These are phyloP conservation scores for Pestalotiopsis sp. DNA, from an alignment of 2,329 filamentous ascomycete species.

Conservation along the genomic window DNA sequence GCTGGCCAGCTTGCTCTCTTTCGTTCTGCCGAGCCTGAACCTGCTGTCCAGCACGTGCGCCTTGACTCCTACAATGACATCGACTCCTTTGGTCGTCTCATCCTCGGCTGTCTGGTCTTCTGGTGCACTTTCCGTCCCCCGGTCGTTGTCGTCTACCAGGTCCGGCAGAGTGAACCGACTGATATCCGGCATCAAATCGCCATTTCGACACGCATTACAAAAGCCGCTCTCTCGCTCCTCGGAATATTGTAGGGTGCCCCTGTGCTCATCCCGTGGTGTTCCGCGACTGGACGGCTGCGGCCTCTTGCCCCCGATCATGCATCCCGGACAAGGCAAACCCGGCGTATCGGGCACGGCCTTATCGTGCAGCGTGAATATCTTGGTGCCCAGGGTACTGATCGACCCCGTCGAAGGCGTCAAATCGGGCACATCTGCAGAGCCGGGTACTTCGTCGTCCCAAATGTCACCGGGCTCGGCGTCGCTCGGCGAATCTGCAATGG, in stretches of 20 bases:
- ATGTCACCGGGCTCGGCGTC: not conserved
- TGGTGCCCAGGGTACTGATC: not conserved
- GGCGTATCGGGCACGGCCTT: not conserved
- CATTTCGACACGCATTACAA: conserved; percentile 1
- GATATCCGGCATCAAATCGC: not conserved
- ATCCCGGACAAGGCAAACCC: not conserved
- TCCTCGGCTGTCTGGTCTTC: too few species aligned
- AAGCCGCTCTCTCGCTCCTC: conserved; percentile 9
- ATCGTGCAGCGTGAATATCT: not conserved
- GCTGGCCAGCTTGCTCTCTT: not conserved
- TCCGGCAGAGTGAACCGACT: not conserved
- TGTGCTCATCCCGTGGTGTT: not conserved
- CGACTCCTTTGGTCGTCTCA: not conserved
- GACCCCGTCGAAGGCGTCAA: not conserved
- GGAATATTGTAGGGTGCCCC: not conserved
- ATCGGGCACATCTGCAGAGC: not conserved
- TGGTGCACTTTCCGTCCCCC: not conserved
- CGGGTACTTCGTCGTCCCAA: not conserved
- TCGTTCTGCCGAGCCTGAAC: not conserved
- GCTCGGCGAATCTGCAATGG: not conserved
- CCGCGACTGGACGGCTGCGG: not conserved
- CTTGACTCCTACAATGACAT: not conserved
- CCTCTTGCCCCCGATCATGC: not conserved
- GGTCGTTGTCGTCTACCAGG: not conserved
- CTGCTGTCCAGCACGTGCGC: not conserved